A percentile compares a stretch with the other conserved stretches of the same genome.
These are phyloP conservation scores for Acmispon strigosus DNA, from an alignment of 306 rosid genomes.

Conservation along the genomic window DNA sequence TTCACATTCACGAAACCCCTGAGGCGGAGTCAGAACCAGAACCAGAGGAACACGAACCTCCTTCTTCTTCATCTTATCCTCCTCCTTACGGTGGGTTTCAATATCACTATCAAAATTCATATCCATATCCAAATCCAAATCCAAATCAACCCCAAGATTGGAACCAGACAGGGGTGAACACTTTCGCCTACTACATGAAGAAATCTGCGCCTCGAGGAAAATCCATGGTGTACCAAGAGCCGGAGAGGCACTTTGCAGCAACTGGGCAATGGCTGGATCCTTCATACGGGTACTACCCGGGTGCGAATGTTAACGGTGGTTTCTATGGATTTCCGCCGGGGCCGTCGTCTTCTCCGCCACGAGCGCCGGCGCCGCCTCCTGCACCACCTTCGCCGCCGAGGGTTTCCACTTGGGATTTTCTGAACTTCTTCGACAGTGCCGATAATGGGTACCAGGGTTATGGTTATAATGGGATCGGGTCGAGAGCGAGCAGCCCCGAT, in stretches of 20 bases:
- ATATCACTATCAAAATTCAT: conserved; percentile 3
- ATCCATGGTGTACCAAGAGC: conserved; percentile 46
- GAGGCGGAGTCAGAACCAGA: conserved; percentile 1
- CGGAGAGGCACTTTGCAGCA: conserved; percentile 35
- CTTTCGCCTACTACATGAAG: conserved; percentile 54
- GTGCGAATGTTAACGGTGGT: conserved; percentile 22
- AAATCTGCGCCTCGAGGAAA: conserved; percentile 47
- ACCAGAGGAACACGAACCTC: background rate
- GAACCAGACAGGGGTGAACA: conserved; percentile 32
- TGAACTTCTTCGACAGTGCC: conserved; percentile 59
- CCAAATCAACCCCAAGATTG: conserved; percentile 8
- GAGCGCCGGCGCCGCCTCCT: conserved; percentile 48
- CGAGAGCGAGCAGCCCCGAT: conserved; percentile 76
- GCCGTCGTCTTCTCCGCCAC: conserved; percentile 32
- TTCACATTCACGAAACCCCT: conserved; percentile 48
- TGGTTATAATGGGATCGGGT: conserved; percentile 44
- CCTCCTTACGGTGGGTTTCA: background rate
- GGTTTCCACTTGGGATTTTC: conserved; percentile 72
- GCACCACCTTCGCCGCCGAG: conserved; percentile 92
- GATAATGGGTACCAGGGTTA: conserved; percentile 49
- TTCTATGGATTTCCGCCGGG: conserved; percentile 48
- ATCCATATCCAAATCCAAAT: background rate
- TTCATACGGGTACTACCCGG: conserved; percentile 5
- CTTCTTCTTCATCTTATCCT: background rate
- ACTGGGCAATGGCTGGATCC: conserved; percentile 44